phyloP scores from a whole-genome alignment of 805 yeast species.

The Kodamaea neixiangensis region DNA sequence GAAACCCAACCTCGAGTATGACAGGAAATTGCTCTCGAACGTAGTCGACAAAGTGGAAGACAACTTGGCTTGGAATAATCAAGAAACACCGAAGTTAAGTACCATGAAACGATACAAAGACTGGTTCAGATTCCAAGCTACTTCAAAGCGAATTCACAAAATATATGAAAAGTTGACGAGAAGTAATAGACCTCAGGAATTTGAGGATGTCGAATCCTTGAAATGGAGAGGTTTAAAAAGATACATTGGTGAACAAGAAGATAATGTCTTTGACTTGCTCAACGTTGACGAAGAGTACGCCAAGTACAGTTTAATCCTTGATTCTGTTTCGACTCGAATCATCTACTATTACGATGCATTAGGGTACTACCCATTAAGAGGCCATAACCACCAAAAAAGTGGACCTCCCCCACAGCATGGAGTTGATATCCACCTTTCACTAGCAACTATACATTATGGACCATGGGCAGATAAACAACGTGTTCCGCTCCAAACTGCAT shows the following conservation, averaged over 20 bases:
- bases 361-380: background rate
- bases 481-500: conserved; percentile 56
- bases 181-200: background rate
- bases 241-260: conserved; percentile 51
- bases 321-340: conserved; percentile 55
- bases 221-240: conserved; percentile 80
- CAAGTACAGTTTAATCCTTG: conserved; percentile 67
- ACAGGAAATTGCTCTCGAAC: conserved; percentile 18
- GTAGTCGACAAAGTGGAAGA: background rate
- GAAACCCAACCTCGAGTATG: conserved; percentile 71
- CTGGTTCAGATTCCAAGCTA: conserved; percentile 24
- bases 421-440: conserved; percentile 55
- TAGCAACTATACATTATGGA: conserved; percentile 78
- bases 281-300: conserved; percentile 72
- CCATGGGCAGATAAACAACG: conserved; percentile 96
- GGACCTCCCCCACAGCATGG: conserved; percentile 44
- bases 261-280: conserved; percentile 29
- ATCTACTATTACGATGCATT: conserved; percentile 61
- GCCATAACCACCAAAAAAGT: background rate
- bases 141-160: conserved; percentile 8
- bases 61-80: background rate
- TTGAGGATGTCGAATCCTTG: conserved; percentile 50
- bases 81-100: conserved; percentile 6
- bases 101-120: conserved; percentile 20
- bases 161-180: conserved; percentile 10